A percentile compares a stretch with the other conserved stretches of the same genome.
Evolutionary conservation across 1,139 yeast species (phyloP).

Genomic region (Saccharomyces hybrid): DNA sequence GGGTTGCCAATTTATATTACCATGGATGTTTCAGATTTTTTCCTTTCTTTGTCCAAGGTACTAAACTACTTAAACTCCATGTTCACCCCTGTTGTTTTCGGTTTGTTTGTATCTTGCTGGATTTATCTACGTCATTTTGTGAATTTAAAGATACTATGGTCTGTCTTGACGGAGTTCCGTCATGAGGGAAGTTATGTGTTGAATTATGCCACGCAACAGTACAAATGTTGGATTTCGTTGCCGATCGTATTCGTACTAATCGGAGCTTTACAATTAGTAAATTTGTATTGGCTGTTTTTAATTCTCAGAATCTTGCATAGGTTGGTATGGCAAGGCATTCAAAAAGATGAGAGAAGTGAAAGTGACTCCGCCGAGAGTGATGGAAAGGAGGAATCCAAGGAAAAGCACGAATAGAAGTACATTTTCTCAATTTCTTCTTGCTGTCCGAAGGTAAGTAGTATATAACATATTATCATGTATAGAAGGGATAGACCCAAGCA

Average conservation of each 20-base stretch:
- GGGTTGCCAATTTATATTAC: conserved; percentile 87
- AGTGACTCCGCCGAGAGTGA: conserved; percentile 35
- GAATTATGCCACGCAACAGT: conserved; percentile 87
- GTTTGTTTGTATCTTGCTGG: conserved; percentile 69
- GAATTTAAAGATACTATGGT: conserved; percentile 74
- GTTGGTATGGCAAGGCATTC: conserved; percentile 44
- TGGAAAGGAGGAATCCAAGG: conserved; percentile 9
- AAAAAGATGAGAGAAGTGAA: conserved; percentile 83
- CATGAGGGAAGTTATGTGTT: conserved; percentile 76
- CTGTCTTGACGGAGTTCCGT: conserved; percentile 77
- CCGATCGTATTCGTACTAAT: conserved; percentile 76
- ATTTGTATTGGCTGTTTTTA: conserved; percentile 77
- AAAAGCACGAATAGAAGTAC: conserved; percentile 3
- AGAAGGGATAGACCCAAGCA: background rate
- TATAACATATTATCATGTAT: background rate
- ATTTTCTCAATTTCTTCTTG: background rate
- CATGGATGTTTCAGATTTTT: conserved; percentile 92
- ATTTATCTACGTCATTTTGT: conserved; percentile 80
- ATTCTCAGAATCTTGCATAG: conserved; percentile 72
- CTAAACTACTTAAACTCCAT: conserved; percentile 72
- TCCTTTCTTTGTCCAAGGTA: conserved; percentile 74
- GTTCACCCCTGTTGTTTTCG: conserved; percentile 56
- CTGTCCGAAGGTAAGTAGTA: background rate
- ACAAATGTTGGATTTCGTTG: conserved; percentile 93
- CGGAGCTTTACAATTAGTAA: conserved; percentile 74